Evolutionary conservation across 305 asterid genomes (phyloP), one percentile per base, ranked within the genome.

Genomic region (Solanum hybrid): DNA sequence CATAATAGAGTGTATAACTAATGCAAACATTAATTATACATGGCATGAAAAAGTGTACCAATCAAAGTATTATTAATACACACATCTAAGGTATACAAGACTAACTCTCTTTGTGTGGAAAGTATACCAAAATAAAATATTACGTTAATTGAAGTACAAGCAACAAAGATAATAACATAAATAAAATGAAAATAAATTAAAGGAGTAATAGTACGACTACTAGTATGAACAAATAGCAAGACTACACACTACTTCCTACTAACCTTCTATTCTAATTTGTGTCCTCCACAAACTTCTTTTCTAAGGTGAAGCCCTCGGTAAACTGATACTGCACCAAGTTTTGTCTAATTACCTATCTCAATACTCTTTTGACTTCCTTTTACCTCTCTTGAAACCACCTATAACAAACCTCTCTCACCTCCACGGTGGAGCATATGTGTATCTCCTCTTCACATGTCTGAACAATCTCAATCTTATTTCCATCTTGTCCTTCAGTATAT

Each of bases 271-370:
- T 8, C 2, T 61, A 61, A 61, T 61, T 61, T 0, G 11, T 20
- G 26, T 61, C 5, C 11, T 61, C 11, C 26, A 61, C 71, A 20
- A 61, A 61, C 5, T 61, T 20, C 11, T 22, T 61, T 20, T 61
- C 5, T 61, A 61, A 20, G 12, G 71, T 8, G 5, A 0, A 7
- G 26, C 0, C 2, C 0, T 20, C 2, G 0, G 1, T 1, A 20
- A 61, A 0, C 0, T 61, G 0, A 8, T 20, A 3, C 0, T 61
- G 2, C 2, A 61, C 1, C 26, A 61, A 61, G 24, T 20, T 18
- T 57, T 61, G 12, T 61, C 71, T 61, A 3, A 8, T 0, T 61
- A 61, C 71, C 26, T 57, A 57, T 57, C 24, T 20, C 2, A 20
- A 7, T 61, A 61, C 26, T 20, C 26, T 61, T 61, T 46, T 20